These are phyloP conservation scores for Saccharomycopsis oosterbeekiorum DNA, from an alignment of 805 yeast species.

Conservation along the genomic window DNA sequence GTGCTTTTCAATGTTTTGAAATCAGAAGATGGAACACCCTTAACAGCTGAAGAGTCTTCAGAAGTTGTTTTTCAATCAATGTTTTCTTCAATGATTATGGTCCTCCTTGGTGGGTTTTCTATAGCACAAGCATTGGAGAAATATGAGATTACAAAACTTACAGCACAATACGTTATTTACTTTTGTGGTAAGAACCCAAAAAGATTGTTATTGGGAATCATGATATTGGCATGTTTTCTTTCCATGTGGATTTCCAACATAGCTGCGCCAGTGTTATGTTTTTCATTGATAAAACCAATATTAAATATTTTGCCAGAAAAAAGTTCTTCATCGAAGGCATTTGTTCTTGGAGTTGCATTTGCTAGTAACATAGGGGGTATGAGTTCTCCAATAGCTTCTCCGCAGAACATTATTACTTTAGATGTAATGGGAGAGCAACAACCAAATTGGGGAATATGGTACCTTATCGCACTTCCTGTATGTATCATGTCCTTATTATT, in stretches of 20 bases:
- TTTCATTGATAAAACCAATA: constrained; percentile 83
- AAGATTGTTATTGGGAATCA: constrained; percentile 62
- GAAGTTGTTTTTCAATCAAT: constrained; percentile 71
- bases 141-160: constrained; percentile 75
- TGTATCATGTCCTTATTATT: constrained; percentile 48
- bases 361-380: constrained; percentile 94
- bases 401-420: constrained; percentile 88
- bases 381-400: constrained; percentile 96
- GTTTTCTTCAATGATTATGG: constrained; percentile 94
- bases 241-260: constrained; percentile 97
- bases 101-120: constrained; percentile 87
- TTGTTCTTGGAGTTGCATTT: constrained; percentile 83
- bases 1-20: constrained; percentile 63
- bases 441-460: constrained; percentile 88
- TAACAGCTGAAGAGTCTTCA: constrained; percentile 57
- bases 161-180: constrained; percentile 73
- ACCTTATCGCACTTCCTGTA: constrained; percentile 76
- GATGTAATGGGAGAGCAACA: constrained; percentile 65
- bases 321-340: constrained; percentile 69
- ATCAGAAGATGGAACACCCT: constrained; percentile 36
- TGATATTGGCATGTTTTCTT: constrained; percentile 77
- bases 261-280: constrained; percentile 93
- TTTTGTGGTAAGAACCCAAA: constrained; percentile 83
- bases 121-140: constrained; percentile 91
- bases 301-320: constrained; percentile 73